Percentiles rank a stretch among this genome's conserved stretches.
Evolutionary conservation across 371 early-diverging fungal genomes (phyloP).

Genomic region (Phascolomyces articulosus): DNA sequence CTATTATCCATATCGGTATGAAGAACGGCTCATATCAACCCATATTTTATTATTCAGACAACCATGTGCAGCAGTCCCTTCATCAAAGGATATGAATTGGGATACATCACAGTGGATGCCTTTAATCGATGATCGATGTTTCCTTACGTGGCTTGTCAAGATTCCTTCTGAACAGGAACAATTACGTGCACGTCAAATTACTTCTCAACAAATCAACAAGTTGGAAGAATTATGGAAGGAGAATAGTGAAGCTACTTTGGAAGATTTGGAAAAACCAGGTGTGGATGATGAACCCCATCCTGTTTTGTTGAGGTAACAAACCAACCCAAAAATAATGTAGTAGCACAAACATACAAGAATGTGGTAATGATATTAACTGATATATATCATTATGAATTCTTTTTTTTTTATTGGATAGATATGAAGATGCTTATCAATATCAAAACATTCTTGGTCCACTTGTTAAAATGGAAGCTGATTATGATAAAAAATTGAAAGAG

Average conservation of each 20-base stretch:
- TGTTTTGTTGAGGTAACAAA: slow-evolving; percentile 76
- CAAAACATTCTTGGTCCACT: slow-evolving; percentile 95
- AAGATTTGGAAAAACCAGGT: slow-evolving; percentile 85
- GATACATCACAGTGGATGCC: slow-evolving; percentile 97
- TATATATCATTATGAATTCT: not conserved
- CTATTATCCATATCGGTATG: not conserved
- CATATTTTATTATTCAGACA: slow-evolving; percentile 55
- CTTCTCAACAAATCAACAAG: slow-evolving; percentile 80
- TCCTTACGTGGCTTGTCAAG: slow-evolving; percentile 94
- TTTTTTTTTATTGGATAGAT: slow-evolving; percentile 45
- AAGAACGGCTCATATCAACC: not conserved
- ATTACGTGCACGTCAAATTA: slow-evolving; percentile 84
- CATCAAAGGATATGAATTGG: slow-evolving; percentile 94
- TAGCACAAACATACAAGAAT: not conserved
- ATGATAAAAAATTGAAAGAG: slow-evolving; percentile 94
- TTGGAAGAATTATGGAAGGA: slow-evolving; percentile 95
- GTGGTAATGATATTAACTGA: too few species aligned
- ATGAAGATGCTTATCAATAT: slow-evolving; percentile 97
- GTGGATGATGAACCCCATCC: slow-evolving; percentile 87
- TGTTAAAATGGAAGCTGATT: slow-evolving; percentile 96
- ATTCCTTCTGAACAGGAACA: slow-evolving; percentile 89
- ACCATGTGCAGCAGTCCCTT: slow-evolving; percentile 90
- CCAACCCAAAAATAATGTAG: too few species aligned
- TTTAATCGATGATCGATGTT: slow-evolving; percentile 92
- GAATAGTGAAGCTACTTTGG: slow-evolving; percentile 74